These are phyloP conservation scores for Fagopyrum tataricum DNA, from an alignment of 148 eudicot genomes.

Conservation along the genomic window DNA sequence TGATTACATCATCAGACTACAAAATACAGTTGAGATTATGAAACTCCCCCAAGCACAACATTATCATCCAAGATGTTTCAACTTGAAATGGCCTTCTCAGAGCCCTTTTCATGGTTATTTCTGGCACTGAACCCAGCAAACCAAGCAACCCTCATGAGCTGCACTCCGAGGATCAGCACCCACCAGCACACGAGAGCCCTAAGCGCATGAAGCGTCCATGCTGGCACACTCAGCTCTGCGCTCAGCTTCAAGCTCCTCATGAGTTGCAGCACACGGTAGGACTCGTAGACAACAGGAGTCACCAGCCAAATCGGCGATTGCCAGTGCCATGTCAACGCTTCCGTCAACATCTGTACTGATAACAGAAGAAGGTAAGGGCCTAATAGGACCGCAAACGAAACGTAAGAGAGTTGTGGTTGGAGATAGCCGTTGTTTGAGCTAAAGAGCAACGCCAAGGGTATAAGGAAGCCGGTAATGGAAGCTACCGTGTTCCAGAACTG, in stretches of 20 bases:
- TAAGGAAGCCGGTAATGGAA: slow-evolving; percentile 43
- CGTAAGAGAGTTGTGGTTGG: slow-evolving; percentile 57
- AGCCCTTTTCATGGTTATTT: slow-evolving; percentile 22
- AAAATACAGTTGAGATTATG: background rate
- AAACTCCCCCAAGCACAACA: background rate
- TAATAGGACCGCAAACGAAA: slow-evolving; percentile 59
- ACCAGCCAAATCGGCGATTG: slow-evolving; percentile 95
- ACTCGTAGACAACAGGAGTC: slow-evolving; percentile 78
- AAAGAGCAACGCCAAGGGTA: slow-evolving; percentile 50
- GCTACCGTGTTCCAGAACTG: slow-evolving; percentile 82
- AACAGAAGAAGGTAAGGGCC: slow-evolving; percentile 89
- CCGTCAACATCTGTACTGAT: slow-evolving; percentile 75
- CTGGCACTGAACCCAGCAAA: slow-evolving; percentile 78
- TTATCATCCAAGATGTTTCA: background rate
- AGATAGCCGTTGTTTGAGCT: slow-evolving; percentile 59
- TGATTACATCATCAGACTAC: background rate
- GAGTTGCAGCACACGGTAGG: slow-evolving; percentile 82
- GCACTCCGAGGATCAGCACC: slow-evolving; percentile 84
- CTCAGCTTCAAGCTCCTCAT: slow-evolving; percentile 95
- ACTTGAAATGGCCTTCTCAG: slow-evolving; percentile 18
- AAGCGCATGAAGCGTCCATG: slow-evolving; percentile 63
- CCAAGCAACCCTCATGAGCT: slow-evolving; percentile 99
- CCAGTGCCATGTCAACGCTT: slow-evolving; percentile 95
- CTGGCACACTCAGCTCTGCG: slow-evolving; percentile 65
- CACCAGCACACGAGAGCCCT: slow-evolving; percentile 95